Base-by-base conservation (phyloP, 2,329 filamentous ascomycete genomes). In the Alternaria ventricosa region DNA sequence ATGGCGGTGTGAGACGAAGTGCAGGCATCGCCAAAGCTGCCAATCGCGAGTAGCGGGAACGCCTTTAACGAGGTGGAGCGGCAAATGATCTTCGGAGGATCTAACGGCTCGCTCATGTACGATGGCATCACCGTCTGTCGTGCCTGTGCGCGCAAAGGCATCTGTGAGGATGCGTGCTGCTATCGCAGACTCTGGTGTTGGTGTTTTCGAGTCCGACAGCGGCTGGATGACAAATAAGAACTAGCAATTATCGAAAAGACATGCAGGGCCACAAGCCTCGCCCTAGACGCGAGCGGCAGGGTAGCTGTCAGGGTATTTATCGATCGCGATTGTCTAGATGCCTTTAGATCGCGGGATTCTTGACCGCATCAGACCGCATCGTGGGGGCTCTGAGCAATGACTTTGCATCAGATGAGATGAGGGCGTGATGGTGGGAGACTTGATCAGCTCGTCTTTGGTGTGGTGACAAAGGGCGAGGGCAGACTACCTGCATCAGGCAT, bases 11-110 rank as follows among this genome's bases (percentile, higher is more conserved):
- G 55, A 58, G 58, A 22, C 50, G 43, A 23, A 46, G 49, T 44
- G 23, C 43, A 47, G 30, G 53, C 22, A 22, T 67, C 65, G 66
- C 69, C 61, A 68, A 66, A 63, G 61, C 64, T 64, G 68, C 71
- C 68, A 73, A 71, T 73, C 55, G 58, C 43, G 33, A 23, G 50
- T 28, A 51, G 60, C 67, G 61, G 65, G 67, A 60, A 60, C 45
- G 11, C 12, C 10, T 46, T 56, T 54, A n/a, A 22, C 23, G 41
- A 47, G 36, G 64, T 51, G 63, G 49, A 62, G 63, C 65, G 22
- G 59, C 30, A 65, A 68, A 61, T 50, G 67, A 68, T 69, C 60
- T 18, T 60, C 64, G 50, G 49, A 50, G 51, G 57, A 47, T 53
- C 46, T 50, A 60, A 55, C 63, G 55, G 61, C 59, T 55, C 33